Percentiles rank a stretch among this genome's conserved stretches.
phyloP scores from a whole-genome alignment of 2,329 filamentous ascomycete species.

The Colletotrichum acutatum region DNA sequence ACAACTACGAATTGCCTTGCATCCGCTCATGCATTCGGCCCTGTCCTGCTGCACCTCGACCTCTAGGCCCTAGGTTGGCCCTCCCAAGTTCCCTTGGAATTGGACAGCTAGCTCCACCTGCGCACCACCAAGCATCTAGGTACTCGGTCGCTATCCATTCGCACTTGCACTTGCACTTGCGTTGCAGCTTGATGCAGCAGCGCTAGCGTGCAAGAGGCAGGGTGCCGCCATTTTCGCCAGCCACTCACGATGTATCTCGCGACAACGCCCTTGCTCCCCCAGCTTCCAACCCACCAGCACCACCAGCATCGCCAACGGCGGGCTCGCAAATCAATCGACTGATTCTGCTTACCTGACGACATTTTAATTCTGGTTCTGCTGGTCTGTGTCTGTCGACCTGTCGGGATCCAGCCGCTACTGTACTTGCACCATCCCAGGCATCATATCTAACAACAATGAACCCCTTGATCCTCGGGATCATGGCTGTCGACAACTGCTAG shows the following conservation, averaged over 20 bases:
- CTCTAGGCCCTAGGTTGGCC: neutral
- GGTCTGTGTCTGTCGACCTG: neutral
- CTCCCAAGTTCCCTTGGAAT: neutral
- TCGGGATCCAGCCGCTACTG: slow-evolving; percentile 12
- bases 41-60: neutral
- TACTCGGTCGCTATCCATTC: too few relatives aligned
- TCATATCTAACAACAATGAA: neutral
- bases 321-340: slow-evolving; percentile 31
- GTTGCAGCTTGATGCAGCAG: slow-evolving; percentile 26
- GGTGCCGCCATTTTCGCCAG: neutral
- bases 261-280: slow-evolving; percentile 23
- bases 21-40: neutral
- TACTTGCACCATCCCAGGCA: slow-evolving; percentile 6
- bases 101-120: neutral
- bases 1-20: neutral
- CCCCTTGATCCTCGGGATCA: neutral
- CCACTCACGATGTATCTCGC: slow-evolving; percentile 17
- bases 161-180: neutral
- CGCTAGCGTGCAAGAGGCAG: slow-evolving; percentile 27
- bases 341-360: slow-evolving; percentile 7
- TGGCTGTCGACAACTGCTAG: neutral
- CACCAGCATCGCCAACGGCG: neutral
- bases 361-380: slow-evolving; percentile 8
- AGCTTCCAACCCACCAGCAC: neutral
- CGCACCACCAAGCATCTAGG: too few relatives aligned